Evolutionary conservation across 257 asterid genomes (phyloP), one percentile per base, ranked within the genome.

Genomic region (Orobanche coerulescens): DNA sequence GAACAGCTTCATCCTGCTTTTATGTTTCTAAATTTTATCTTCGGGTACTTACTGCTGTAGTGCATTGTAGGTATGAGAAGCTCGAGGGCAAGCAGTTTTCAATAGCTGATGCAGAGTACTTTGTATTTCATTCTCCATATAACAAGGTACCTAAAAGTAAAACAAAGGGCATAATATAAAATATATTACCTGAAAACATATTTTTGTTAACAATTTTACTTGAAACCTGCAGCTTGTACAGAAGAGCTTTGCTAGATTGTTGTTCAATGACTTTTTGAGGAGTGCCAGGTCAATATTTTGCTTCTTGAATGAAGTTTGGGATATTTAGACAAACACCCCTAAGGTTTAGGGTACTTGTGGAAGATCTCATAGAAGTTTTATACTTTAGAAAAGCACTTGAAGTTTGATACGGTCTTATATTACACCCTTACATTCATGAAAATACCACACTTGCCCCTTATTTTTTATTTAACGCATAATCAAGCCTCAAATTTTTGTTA

Each of bases 101-200:
- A 2, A 71, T 89, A 20, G 16, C 58, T 6, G 95, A 93, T 74
- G 95, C 91, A 12, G 89, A 79, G 42, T 89, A 89, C 73, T 76
- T 84, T 64, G 96, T 89, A 5, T 93, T 93, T 72, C 98, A 93
- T 78, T 93, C 98, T 73, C 98, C 98, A 4, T 93, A 93, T 66
- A 93, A 93, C 89, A 93, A 93, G 97, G 98, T 93, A 79, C 37
- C 24, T 77, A 50, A 57, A 61, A n/a, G 26, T 26, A 12, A 51
- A 50, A 65, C 20, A 39, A 33, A 10, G 19, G 62, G 37, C 50
- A 28, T 34, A 25, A 26, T 23, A 50, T 24, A 6, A 16, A 51
- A 12, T 52, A 16, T 13, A 52, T 23, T 6, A 2, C 39, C 16
- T 24, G 11, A n/a, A 26, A 18, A 18, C 4, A 25, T 8, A 71